Conservation (phyloP, 108 stramenopile genomes). For the Conticribra weissflogii region DNA sequence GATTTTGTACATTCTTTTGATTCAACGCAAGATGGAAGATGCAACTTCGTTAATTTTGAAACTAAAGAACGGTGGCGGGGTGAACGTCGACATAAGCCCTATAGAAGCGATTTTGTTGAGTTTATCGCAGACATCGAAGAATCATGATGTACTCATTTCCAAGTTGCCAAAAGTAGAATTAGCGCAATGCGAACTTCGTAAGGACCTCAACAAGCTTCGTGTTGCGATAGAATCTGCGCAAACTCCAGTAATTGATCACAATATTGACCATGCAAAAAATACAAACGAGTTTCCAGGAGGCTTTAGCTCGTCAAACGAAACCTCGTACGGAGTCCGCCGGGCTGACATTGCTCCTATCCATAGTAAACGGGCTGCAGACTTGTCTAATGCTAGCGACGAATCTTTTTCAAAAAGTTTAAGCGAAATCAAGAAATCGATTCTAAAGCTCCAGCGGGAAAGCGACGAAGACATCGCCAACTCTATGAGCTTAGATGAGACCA, state of each 20-base stretch:
- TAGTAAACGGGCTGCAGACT: background rate
- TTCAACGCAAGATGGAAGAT: background rate
- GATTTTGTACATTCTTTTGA: background rate
- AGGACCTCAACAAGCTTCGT: slow-evolving; percentile 24
- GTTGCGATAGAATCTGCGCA: slow-evolving; percentile 8
- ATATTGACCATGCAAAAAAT: background rate
- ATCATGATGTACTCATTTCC: slow-evolving; percentile 15
- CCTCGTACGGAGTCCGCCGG: slow-evolving; percentile 12
- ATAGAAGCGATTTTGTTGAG: slow-evolving; percentile 6
- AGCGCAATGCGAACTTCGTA: slow-evolving; percentile 21
- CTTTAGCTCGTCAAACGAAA: background rate
- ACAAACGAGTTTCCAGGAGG: background rate
- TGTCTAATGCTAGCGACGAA: background rate
- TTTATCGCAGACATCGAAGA: slow-evolving; percentile 7
- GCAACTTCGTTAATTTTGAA: slow-evolving; percentile 1
- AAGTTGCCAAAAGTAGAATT: slow-evolving; percentile 13
- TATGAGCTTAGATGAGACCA: slow-evolving; percentile 21
- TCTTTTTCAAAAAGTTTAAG: slow-evolving; percentile 10
- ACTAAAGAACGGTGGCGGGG: slow-evolving; percentile 8
- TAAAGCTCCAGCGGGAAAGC: slow-evolving; percentile 27
- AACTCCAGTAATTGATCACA: no score
- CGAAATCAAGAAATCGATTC: slow-evolving; percentile 25
- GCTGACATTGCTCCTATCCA: slow-evolving; percentile 3
- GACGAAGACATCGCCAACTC: slow-evolving; percentile 27
- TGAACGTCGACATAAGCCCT: slow-evolving; percentile 10